Percentiles rank a stretch among this genome's conserved stretches.
Evolutionary conservation across 1,284 basidiomycete genomes (phyloP).

Genomic region (Austroboletus olivaceoglutinosus): DNA sequence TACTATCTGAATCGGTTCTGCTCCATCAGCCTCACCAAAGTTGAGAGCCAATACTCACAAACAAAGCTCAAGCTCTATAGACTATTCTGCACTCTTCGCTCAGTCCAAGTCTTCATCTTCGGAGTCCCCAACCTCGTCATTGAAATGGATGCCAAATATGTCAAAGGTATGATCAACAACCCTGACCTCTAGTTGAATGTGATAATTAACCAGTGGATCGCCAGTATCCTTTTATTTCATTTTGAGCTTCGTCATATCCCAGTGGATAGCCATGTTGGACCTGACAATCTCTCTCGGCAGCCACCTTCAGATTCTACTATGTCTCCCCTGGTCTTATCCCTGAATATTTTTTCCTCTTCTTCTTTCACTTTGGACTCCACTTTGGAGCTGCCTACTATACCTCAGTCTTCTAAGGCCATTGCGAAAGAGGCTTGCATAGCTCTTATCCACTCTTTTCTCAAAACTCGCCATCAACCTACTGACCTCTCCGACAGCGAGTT

Average conservation of each 20-base stretch:
- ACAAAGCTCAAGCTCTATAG: background rate
- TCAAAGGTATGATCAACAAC: conserved; percentile 15
- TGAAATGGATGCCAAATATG: conserved; percentile 3
- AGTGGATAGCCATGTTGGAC: conserved; percentile 27
- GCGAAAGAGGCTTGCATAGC: no score
- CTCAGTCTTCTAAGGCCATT: no score
- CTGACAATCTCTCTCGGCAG: conserved; percentile 18
- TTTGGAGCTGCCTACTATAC: no score
- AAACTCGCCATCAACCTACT: no score
- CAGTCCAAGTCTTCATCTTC: background rate
- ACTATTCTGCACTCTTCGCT: background rate
- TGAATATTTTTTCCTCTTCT: no score
- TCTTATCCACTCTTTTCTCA: no score
- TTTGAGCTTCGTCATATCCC: conserved; percentile 28
- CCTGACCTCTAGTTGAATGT: conserved; percentile 24
- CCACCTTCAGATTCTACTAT: background rate
- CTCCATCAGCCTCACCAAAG: background rate
- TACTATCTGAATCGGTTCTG: background rate
- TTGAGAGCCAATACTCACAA: background rate
- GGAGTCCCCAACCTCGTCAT: background rate
- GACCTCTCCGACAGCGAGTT: no score
- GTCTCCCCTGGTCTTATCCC: no score
- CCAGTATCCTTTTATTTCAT: conserved; percentile 37
- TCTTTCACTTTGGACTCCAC: no score
- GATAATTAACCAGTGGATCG: conserved; percentile 43